Evolutionary conservation across 2,329 filamentous ascomycete genomes (phyloP).

Genomic region (Pleurostoma richardsiae): DNA sequence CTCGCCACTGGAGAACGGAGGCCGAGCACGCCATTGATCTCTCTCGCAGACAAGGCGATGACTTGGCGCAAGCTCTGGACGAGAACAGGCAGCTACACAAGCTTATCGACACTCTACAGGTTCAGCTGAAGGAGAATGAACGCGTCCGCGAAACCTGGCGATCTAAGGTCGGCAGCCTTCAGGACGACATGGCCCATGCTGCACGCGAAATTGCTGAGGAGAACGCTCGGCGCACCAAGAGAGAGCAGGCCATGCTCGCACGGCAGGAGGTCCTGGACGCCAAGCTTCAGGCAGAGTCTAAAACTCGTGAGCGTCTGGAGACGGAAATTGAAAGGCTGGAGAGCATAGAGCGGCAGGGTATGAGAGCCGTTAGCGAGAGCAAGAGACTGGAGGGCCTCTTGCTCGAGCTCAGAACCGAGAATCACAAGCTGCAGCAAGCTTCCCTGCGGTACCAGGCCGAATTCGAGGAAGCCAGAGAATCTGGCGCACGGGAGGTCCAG

Average conservation of each 20-base stretch:
- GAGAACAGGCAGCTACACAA: conserved; percentile 71
- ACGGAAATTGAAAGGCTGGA: conserved; percentile 62
- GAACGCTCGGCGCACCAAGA: conserved; percentile 71
- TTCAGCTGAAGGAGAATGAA: conserved; percentile 81
- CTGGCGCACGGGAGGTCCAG: conserved; percentile 73
- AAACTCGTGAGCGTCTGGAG: conserved; percentile 63
- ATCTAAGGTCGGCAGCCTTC: conserved; percentile 75
- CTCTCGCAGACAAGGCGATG: conserved; percentile 41
- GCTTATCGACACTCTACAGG: conserved; percentile 67
- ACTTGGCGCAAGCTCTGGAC: conserved; percentile 41
- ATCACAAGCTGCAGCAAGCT: conserved; percentile 66
- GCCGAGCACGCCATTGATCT: conserved; percentile 53
- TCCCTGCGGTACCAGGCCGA: conserved; percentile 71
- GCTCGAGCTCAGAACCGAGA: conserved; percentile 58
- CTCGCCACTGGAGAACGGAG: conserved; percentile 56
- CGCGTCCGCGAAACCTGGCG: conserved; percentile 80
- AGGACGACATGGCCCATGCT: conserved; percentile 79
- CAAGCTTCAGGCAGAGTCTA: conserved; percentile 68
- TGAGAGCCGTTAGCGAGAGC: conserved; percentile 58
- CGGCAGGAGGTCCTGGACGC: conserved; percentile 76
- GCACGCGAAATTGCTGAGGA: conserved; percentile 78
- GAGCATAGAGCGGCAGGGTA: conserved; percentile 57
- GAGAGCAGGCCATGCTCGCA: conserved; percentile 73
- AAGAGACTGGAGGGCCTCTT: conserved; percentile 54
- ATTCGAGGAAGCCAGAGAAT: conserved; percentile 77